Evolutionary conservation across 768 basidiomycete species (phyloP).

Genomic region (Panellus pusillus): DNA sequence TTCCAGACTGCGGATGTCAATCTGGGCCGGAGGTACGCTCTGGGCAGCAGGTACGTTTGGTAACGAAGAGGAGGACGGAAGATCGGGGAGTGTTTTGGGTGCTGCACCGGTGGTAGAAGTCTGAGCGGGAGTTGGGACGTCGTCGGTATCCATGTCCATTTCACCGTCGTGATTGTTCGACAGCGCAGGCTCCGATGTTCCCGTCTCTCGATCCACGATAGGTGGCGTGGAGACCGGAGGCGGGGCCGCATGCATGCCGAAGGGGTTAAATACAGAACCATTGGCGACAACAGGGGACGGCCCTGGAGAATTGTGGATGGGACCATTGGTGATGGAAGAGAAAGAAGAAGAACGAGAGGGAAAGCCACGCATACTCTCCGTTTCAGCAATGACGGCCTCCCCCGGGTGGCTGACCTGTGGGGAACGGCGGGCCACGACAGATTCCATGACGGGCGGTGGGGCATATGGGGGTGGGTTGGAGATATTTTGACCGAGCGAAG

Average conservation of each 20-base stretch:
- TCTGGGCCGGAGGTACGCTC: neutral
- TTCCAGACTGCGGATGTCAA: conserved; percentile 17
- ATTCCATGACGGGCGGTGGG: neutral
- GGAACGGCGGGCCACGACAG: neutral
- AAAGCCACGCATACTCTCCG: conserved; percentile 2
- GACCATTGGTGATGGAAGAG: neutral
- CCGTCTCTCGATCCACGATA: neutral
- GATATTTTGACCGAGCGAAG: neutral
- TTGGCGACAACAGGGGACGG: neutral
- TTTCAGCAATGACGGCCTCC: conserved; percentile 3
- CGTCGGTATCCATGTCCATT: conserved; percentile 9
- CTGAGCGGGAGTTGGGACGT: neutral
- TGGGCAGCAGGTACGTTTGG: neutral
- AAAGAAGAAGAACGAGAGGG: neutral
- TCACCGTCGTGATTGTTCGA: neutral
- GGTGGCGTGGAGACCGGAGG: neutral
- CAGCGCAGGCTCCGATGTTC: neutral
- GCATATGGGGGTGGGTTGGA: neutral
- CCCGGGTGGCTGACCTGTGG: neutral
- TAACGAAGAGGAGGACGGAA: neutral
- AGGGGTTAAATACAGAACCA: neutral
- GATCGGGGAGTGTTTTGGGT: neutral
- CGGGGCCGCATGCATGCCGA: neutral
- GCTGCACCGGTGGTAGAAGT: neutral
- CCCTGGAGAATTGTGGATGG: neutral